A percentile compares a stretch with the other conserved stretches of the same genome.
Conservation (phyloP, 148 eudicot species). For the Spergularia marina region DNA sequence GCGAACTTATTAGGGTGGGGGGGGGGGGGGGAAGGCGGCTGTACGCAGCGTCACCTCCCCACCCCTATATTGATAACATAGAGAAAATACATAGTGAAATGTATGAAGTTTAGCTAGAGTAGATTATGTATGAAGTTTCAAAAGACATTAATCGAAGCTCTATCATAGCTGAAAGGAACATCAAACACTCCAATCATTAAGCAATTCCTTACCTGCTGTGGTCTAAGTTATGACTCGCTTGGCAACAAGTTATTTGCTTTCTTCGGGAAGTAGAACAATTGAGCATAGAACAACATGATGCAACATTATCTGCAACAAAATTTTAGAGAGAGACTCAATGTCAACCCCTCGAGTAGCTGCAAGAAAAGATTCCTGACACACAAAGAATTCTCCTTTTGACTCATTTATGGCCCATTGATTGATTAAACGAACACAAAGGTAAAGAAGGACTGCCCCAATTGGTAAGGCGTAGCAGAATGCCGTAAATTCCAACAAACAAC, state of each 20-base stretch:
- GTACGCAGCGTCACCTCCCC: too few relatives aligned
- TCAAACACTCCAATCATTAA: neutral
- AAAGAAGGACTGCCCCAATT: neutral
- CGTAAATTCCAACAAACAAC: neutral
- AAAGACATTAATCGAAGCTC: neutral
- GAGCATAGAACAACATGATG: slow-evolving; percentile 20
- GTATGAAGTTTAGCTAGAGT: too few relatives aligned
- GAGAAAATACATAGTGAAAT: too few relatives aligned
- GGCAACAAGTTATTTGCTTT: slow-evolving; percentile 24
- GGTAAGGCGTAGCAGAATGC: neutral
- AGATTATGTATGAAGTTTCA: neutral
- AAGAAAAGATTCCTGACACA: neutral
- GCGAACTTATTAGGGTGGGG: too few relatives aligned
- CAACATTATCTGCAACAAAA: slow-evolving; percentile 28
- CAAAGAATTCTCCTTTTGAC: neutral
- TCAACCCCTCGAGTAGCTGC: neutral
- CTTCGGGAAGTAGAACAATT: slow-evolving; percentile 15
- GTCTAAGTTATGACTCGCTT: slow-evolving; percentile 21
- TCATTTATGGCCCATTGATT: neutral
- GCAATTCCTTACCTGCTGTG: slow-evolving; percentile 25
- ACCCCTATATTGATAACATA: too few relatives aligned
- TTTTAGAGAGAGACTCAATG: neutral
- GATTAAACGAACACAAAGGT: neutral
- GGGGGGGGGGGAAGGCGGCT: too few relatives aligned
- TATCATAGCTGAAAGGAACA: neutral